Percentiles rank a stretch among this genome's conserved stretches.
Conservation (phyloP, 2,329 filamentous ascomycete species). For the Pseudopyricularia cyperi region DNA sequence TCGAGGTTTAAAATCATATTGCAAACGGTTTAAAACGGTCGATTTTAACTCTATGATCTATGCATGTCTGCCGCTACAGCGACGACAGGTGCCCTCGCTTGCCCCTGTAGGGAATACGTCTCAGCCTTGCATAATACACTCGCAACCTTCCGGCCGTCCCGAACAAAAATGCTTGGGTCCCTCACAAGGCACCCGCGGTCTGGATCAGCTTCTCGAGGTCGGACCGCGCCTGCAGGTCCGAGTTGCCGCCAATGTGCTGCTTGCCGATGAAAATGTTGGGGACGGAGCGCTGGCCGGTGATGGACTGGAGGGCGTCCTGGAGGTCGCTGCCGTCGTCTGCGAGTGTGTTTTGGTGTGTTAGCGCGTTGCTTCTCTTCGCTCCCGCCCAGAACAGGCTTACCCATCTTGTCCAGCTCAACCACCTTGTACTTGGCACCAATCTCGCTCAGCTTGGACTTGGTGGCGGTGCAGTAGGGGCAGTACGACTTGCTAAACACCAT, state of each 20-base stretch:
- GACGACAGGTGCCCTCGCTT: neutral
- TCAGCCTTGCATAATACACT: neutral
- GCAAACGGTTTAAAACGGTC: neutral
- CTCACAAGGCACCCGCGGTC: slow-evolving; percentile 23
- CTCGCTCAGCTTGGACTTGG: slow-evolving; percentile 62
- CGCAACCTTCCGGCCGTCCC: neutral
- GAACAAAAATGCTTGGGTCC: neutral
- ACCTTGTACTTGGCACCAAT: slow-evolving; percentile 59
- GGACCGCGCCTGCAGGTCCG: slow-evolving; percentile 57
- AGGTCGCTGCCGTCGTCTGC: slow-evolving; percentile 70
- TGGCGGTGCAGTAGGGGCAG: slow-evolving; percentile 80
- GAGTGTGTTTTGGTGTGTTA: neutral
- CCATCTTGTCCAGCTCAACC: slow-evolving; percentile 74
- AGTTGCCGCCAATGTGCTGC: slow-evolving; percentile 95
- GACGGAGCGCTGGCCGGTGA: slow-evolving; percentile 77
- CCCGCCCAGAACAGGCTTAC: slow-evolving; percentile 35
- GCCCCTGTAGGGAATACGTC: neutral
- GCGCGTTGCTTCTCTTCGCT: too few relatives aligned
- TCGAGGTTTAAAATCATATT: neutral
- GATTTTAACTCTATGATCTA: neutral
- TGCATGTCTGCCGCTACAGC: neutral
- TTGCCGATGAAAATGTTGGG: slow-evolving; percentile 90
- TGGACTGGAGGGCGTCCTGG: slow-evolving; percentile 68
- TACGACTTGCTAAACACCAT: slow-evolving; percentile 95
- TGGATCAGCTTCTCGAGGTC: slow-evolving; percentile 40